Conservation (phyloP, 2,329 filamentous ascomycete genomes). For the Ophiostoma fasciatum region DNA sequence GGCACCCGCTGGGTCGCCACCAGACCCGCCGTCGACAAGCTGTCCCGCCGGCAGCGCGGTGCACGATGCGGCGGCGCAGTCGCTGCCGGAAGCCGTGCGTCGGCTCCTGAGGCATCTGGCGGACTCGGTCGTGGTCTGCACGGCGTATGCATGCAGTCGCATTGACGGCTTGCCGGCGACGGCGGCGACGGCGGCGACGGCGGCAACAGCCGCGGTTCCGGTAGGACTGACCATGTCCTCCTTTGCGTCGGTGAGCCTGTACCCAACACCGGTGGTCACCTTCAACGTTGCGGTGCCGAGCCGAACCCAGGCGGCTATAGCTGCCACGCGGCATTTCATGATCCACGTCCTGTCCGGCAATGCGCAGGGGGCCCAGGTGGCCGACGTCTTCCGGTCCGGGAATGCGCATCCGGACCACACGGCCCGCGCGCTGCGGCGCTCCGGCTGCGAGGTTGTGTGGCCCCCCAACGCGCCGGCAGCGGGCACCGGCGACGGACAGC, state of each 20-base stretch:
- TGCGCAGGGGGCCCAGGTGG: conserved; percentile 30
- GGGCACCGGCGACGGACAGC: not conserved
- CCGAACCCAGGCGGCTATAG: conserved; percentile 37
- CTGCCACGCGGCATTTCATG: conserved; percentile 31
- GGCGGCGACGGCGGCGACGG: conserved; percentile 4
- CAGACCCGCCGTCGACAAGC: not conserved
- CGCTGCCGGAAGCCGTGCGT: conserved; percentile 32
- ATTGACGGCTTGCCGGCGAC: not conserved
- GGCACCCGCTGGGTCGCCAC: not conserved
- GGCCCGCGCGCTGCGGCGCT: conserved; percentile 19
- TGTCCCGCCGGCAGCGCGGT: not conserved
- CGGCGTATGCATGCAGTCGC: conserved; percentile 17
- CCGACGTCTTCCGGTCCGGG: conserved; percentile 35
- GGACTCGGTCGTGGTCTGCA: conserved; percentile 23
- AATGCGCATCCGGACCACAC: conserved; percentile 21
- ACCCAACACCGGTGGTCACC: conserved; percentile 35
- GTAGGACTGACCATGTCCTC: conserved; percentile 45
- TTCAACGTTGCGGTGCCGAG: conserved; percentile 45
- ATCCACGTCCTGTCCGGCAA: conserved; percentile 38
- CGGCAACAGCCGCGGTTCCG: conserved; percentile 18
- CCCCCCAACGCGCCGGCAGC: conserved; percentile 18
- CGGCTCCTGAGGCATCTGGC: conserved; percentile 38
- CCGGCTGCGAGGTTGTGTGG: conserved; percentile 14
- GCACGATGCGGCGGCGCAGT: conserved; percentile 7
- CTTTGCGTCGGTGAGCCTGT: conserved; percentile 38